Percentiles rank a stretch among this genome's conserved stretches.
Evolutionary conservation across 2,329 filamentous ascomycete species (phyloP).

Genomic region (Aspergillus ustus): DNA sequence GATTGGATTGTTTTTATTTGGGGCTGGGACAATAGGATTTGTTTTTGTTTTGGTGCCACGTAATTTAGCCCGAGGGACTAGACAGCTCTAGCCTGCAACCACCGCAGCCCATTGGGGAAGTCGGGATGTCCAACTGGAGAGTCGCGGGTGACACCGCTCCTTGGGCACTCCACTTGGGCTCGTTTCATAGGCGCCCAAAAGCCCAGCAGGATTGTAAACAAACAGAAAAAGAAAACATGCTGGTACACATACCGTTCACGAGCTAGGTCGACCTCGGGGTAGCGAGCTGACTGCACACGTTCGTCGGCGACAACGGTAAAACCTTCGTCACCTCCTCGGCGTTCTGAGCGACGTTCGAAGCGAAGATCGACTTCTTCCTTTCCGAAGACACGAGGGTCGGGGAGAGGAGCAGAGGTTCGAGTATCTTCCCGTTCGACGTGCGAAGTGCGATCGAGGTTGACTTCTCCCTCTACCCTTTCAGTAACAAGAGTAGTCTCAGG

Average conservation of each 20-base stretch:
- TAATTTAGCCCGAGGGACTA: conserved; percentile 29
- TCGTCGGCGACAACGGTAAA: conserved; percentile 37
- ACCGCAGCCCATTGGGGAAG: conserved; percentile 20
- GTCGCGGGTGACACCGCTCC: conserved; percentile 28
- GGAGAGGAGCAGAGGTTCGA: conserved; percentile 71
- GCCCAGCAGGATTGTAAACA: conserved; percentile 12
- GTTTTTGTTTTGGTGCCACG: conserved; percentile 32
- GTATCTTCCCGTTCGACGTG: conserved; percentile 98
- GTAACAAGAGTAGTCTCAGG: conserved; percentile 66
- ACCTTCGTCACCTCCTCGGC: conserved; percentile 10
- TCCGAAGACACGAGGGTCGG: conserved; percentile 68
- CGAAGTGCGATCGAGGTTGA: conserved; percentile 73
- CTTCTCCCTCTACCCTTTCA: conserved; percentile 82
- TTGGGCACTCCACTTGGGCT: conserved; percentile 30
- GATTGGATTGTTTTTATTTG: conserved; percentile 25
- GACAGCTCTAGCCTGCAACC: conserved; percentile 22
- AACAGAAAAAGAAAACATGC: conserved; percentile 22
- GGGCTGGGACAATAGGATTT: conserved; percentile 22
- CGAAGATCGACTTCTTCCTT: conserved; percentile 89
- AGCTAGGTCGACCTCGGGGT: conserved; percentile 55
- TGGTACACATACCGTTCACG: conserved; percentile 54
- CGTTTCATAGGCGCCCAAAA: conserved; percentile 13
- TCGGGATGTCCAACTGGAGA: conserved; percentile 12
- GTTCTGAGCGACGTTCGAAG: conserved; percentile 53
- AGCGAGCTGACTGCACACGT: conserved; percentile 40